Evolutionary conservation across 2,329 filamentous ascomycete genomes (phyloP).

Genomic region (Metarhizium album): DNA sequence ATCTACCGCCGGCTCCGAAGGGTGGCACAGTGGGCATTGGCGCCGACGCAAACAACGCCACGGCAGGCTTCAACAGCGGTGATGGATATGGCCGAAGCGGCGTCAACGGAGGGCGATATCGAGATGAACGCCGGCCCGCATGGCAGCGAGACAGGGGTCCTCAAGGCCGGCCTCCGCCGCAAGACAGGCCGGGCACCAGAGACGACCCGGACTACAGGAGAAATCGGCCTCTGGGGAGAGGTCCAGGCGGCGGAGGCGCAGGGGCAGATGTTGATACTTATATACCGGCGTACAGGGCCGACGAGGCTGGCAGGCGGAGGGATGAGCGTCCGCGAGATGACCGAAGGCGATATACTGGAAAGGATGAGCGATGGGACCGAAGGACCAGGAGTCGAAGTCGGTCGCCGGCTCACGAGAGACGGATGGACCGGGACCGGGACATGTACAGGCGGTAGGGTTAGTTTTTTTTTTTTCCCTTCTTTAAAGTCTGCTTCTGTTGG

Average conservation of each 20-base stretch:
- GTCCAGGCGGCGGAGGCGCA: conserved; percentile 1
- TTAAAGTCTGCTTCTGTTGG: too few relatives aligned
- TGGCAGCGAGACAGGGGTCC: conserved; percentile 45
- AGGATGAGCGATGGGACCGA: conserved; percentile 28
- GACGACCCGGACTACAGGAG: conserved; percentile 31
- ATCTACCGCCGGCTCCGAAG: conserved; percentile 79
- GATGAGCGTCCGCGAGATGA: conserved; percentile 25
- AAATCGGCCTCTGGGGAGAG: conserved; percentile 23
- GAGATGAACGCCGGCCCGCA: conserved; percentile 38
- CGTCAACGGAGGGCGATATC: conserved; percentile 34
- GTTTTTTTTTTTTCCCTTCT: too few relatives aligned
- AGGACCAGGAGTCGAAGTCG: conserved; percentile 30
- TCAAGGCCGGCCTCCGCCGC: conserved; percentile 40
- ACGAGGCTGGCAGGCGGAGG: conserved; percentile 24
- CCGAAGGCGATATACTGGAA: conserved; percentile 21
- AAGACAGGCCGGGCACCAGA: conserved; percentile 18
- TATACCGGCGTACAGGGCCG: conserved; percentile 34
- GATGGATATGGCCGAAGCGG: conserved; percentile 42
- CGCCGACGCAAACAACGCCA: conserved; percentile 37
- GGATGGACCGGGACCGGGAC: conserved; percentile 39
- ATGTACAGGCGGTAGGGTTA: conserved; percentile 36
- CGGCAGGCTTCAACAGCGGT: conserved; percentile 37
- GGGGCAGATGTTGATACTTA: conserved; percentile 37
- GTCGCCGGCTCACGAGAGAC: conserved; percentile 26
- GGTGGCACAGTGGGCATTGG: conserved; percentile 80